Conservation (phyloP, 768 basidiomycete species). For the Tubosaeta brunneosetosa region DNA sequence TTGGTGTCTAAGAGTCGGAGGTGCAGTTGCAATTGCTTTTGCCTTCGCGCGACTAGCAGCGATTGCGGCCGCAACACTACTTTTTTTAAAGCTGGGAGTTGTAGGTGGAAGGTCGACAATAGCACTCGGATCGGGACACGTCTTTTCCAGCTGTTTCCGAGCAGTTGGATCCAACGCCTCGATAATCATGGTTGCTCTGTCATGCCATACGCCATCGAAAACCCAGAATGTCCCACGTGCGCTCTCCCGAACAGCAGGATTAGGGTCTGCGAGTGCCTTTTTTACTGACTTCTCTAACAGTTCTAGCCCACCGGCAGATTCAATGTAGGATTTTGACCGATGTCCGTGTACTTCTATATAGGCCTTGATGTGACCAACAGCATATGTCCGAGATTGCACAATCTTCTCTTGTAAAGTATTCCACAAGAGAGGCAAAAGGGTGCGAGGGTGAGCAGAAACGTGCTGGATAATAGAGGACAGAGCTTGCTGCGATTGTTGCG, state of each 20-base stretch:
- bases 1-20: slow-evolving; percentile 75
- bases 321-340: slow-evolving; percentile 61
- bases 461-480: slow-evolving; percentile 64
- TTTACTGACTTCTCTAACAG: slow-evolving; percentile 68
- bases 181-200: slow-evolving; percentile 58
- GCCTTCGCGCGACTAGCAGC: slow-evolving; percentile 89
- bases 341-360: slow-evolving; percentile 72
- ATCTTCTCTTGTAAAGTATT: slow-evolving; percentile 74
- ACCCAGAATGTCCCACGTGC: slow-evolving; percentile 77
- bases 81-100: slow-evolving; percentile 65
- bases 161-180: slow-evolving; percentile 61
- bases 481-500: slow-evolving; percentile 76
- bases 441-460: slow-evolving; percentile 66
- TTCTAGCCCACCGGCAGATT: slow-evolving; percentile 64
- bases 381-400: slow-evolving; percentile 65
- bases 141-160: slow-evolving; percentile 83
- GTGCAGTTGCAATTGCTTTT: slow-evolving; percentile 76
- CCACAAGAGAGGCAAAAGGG: slow-evolving; percentile 65
- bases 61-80: slow-evolving; percentile 79
- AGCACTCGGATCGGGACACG: slow-evolving; percentile 57
- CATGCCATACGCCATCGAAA: slow-evolving; percentile 72
- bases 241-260: slow-evolving; percentile 70
- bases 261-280: slow-evolving; percentile 72
- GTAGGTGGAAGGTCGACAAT: slow-evolving; percentile 42
- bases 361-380: slow-evolving; percentile 63